phyloP scores from a whole-genome alignment of 176 grass and related monocot genomes.

The Alopecurus myosuroides region DNA sequence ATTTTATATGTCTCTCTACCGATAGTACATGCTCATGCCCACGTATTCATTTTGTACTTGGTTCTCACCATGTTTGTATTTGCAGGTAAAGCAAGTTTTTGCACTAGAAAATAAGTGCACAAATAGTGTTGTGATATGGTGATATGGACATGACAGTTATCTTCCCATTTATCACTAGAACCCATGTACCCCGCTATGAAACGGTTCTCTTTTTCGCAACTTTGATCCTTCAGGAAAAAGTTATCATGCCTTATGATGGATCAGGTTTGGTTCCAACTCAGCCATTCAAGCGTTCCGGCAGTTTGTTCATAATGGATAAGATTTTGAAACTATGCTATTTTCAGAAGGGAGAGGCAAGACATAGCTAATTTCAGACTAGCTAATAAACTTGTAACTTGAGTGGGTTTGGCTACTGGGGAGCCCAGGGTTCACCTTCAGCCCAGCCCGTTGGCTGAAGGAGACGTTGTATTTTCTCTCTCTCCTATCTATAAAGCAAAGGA shows the following conservation, averaged over 20 bases:
- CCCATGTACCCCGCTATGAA: no score
- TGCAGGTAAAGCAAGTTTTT: neutral
- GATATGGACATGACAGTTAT: no score
- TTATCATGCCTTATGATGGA: constrained; percentile 52
- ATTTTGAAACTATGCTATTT: neutral
- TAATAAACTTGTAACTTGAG: no score
- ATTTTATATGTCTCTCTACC: no score
- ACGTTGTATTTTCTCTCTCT: no score
- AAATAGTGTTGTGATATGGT: no score
- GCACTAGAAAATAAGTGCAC: neutral
- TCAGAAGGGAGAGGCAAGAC: no score
- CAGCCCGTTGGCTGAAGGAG: no score
- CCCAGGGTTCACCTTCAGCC: no score
- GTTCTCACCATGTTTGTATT: neutral
- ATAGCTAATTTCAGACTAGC: no score
- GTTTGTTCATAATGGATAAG: neutral
- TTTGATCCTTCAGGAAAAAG: neutral
- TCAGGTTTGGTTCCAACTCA: constrained; percentile 45
- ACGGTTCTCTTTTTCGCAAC: neutral
- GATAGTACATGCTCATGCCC: neutral
- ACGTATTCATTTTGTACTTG: neutral
- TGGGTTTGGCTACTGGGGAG: no score
- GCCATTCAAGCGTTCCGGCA: neutral
- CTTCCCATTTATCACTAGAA: neutral
- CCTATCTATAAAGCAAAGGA: no score